Percentiles rank a stretch among this genome's conserved stretches.
Conservation (phyloP, 768 basidiomycete genomes). For the Hemileccinum rubropunctum region DNA sequence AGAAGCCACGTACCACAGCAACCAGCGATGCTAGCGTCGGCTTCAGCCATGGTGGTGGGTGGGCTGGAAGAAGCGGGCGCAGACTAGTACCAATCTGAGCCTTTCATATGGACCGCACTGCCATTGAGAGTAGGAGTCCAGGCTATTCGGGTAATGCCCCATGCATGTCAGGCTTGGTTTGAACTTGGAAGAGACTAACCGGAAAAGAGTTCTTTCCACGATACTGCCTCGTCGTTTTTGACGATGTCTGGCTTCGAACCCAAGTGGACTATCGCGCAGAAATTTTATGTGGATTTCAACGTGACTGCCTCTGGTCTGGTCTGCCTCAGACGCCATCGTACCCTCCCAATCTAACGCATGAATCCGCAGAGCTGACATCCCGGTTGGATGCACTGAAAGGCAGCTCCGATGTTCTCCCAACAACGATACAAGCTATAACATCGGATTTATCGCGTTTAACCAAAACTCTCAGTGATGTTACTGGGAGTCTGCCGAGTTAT, state of each 20-base stretch:
- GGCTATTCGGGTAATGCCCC: no score
- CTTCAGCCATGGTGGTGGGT: slow-evolving; percentile 19
- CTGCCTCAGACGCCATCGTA: not conserved
- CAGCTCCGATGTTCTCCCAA: slow-evolving; percentile 25
- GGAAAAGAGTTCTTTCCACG: no score
- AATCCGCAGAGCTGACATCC: slow-evolving; percentile 44
- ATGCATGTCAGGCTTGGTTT: no score
- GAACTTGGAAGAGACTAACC: no score
- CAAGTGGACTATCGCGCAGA: slow-evolving; percentile 30
- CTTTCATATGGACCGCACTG: no score
- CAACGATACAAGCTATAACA: slow-evolving; percentile 44
- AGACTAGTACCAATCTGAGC: no score
- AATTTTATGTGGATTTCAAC: slow-evolving; percentile 27
- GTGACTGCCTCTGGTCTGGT: slow-evolving; percentile 25
- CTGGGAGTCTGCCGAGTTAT: slow-evolving; percentile 62
- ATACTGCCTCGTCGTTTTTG: not conserved
- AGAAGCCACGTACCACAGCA: slow-evolving; percentile 26
- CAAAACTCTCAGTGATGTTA: slow-evolving; percentile 63
- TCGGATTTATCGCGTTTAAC: slow-evolving; percentile 54
- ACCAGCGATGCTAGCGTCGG: slow-evolving; percentile 2
- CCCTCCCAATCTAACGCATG: slow-evolving; percentile 13
- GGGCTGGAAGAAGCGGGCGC: not conserved
- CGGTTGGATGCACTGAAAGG: slow-evolving; percentile 43
- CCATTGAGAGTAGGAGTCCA: no score
- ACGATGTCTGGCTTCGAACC: slow-evolving; percentile 20